These are phyloP conservation scores for Quercus berberidifolia DNA, from an alignment of 306 rosid species.

Conservation along the genomic window DNA sequence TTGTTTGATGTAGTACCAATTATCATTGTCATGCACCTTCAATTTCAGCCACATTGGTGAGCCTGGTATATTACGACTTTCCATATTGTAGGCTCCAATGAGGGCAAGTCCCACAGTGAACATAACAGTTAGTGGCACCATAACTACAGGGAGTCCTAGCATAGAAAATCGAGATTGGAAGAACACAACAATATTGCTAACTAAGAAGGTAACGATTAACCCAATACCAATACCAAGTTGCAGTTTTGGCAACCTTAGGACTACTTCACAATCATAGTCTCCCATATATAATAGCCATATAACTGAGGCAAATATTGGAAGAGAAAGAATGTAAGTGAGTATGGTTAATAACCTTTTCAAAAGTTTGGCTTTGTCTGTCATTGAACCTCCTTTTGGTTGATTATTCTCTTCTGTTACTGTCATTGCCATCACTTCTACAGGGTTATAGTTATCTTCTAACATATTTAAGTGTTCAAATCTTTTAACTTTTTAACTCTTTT, in stretches of 20 bases:
- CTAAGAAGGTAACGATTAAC: constrained; percentile 3
- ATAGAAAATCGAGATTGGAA: constrained; percentile 13
- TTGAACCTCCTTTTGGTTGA: not conserved
- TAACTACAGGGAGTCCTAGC: constrained; percentile 13
- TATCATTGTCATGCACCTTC: not conserved
- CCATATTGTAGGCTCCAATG: constrained; percentile 17
- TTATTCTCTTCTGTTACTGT: not conserved
- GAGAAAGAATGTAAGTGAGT: constrained; percentile 12
- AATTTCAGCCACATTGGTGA: constrained; percentile 31
- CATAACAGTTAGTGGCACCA: constrained; percentile 19
- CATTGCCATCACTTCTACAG: not conserved
- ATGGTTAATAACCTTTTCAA: not conserved
- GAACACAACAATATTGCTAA: constrained; percentile 15
- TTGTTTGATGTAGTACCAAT: constrained; percentile 20
- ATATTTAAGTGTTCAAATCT: not conserved
- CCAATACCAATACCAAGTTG: constrained; percentile 9
- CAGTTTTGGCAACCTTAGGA: constrained; percentile 12
- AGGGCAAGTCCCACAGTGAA: constrained; percentile 26
- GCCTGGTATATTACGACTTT: constrained; percentile 14
- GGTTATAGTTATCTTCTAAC: not conserved
- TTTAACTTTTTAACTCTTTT: no score
- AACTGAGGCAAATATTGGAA: constrained; percentile 20
- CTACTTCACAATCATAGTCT: constrained; percentile 20
- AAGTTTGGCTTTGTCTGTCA: not conserved
- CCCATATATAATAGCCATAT: constrained; percentile 23